Conservation (phyloP, 116 monocot species). For the Posidonia oceanica region DNA sequence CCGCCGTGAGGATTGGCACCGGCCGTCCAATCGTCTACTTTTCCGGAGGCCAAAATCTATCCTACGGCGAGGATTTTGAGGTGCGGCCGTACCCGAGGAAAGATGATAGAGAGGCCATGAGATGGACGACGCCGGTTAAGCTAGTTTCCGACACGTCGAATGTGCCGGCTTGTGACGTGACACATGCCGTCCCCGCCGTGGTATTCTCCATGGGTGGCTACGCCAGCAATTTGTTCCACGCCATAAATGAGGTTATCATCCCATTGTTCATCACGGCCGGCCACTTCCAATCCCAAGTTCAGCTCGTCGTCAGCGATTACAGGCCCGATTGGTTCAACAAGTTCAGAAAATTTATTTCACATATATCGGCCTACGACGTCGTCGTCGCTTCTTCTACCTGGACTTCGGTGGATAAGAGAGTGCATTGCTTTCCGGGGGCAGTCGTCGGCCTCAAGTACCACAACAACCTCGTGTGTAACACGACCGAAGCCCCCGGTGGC, state of each 20-base stretch:
- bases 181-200: slow-evolving; percentile 28
- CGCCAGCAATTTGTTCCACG: slow-evolving; percentile 53
- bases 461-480: slow-evolving; percentile 32
- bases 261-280: slow-evolving; percentile 38
- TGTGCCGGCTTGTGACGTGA: slow-evolving; percentile 19
- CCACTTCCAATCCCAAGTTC: slow-evolving; percentile 7
- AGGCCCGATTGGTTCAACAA: slow-evolving; percentile 22
- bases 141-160: neutral
- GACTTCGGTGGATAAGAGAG: neutral
- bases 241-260: slow-evolving; percentile 38
- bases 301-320: slow-evolving; percentile 28
- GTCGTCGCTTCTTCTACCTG: slow-evolving; percentile 1
- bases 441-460: slow-evolving; percentile 46
- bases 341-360: slow-evolving; percentile 26
- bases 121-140: slow-evolving; percentile 20
- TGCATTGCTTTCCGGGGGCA: slow-evolving; percentile 45
- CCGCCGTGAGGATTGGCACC: slow-evolving; percentile 20
- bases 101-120: slow-evolving; percentile 19
- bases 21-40: slow-evolving; percentile 22
- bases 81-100: slow-evolving; percentile 31
- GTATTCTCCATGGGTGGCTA: slow-evolving; percentile 51
- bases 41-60: slow-evolving; percentile 17
- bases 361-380: slow-evolving; percentile 14
- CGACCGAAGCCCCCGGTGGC: slow-evolving; percentile 16
- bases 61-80: slow-evolving; percentile 1